A percentile compares a stretch with the other conserved stretches of the same genome.
Evolutionary conservation across 768 basidiomycete genomes (phyloP).

Genomic region (Lactifluus piperatus): DNA sequence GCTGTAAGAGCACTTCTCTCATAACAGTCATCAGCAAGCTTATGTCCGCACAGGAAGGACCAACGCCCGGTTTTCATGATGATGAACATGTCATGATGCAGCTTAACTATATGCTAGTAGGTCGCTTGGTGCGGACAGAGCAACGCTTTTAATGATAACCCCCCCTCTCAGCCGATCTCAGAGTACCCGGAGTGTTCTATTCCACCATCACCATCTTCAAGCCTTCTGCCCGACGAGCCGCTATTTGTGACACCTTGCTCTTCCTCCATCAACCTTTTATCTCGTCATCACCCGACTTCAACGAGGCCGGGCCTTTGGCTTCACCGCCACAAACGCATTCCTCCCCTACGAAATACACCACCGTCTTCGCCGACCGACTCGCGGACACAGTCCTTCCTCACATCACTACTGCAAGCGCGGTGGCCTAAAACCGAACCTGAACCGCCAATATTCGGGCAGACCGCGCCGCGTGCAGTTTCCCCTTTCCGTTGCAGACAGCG

Average conservation of each 20-base stretch:
- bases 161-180: constrained; percentile 14
- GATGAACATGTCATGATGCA: constrained; percentile 19
- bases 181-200: constrained; percentile 19
- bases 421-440: constrained; percentile 20
- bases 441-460: constrained; percentile 20
- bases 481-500: constrained; percentile 16
- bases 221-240: constrained; percentile 15
- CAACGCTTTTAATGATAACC: constrained; percentile 1
- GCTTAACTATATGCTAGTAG: constrained; percentile 17
- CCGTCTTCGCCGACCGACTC: constrained; percentile 13
- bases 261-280: constrained; percentile 16
- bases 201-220: constrained; percentile 22
- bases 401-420: constrained; percentile 17
- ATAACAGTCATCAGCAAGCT: background rate
- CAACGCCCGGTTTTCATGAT: constrained; percentile 6
- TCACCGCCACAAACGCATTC: constrained; percentile 37
- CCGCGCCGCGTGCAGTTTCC: constrained; percentile 19
- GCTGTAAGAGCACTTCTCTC: constrained; percentile 2
- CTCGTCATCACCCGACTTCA: constrained; percentile 23
- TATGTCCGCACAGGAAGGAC: constrained; percentile 4
- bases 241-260: constrained; percentile 16
- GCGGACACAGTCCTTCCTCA: constrained; percentile 17
- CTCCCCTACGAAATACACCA: constrained; percentile 14
- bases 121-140: background rate
- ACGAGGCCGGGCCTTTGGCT: constrained; percentile 38